Base-by-base conservation (phyloP, 805 yeast species). In the Pichia exigua region DNA sequence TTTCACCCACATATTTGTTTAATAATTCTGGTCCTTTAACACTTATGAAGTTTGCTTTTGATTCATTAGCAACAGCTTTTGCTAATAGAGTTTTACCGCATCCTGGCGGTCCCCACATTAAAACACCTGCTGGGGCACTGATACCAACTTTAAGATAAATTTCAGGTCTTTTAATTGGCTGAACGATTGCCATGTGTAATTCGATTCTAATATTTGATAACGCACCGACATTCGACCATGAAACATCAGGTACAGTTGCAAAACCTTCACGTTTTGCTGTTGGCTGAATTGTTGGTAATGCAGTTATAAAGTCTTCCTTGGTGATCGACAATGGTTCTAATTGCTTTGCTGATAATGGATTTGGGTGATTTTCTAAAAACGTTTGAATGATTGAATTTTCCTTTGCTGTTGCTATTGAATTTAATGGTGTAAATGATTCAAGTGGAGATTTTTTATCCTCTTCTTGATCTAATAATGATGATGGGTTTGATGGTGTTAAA, bases 51-150 rank as follows among this genome's bases (percentile, higher is more conserved):
- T 94, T 94, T 13, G 98, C 98, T 49, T 95, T 78, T 0, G 97
- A 89, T 68, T 94, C 98, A 65, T 92, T 92, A 12, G 99, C 99
- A 3, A 94, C 98, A 2, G 99, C 99, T 63, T 94, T 94, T 1
- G 98, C 98, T 28, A 94, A 73, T 47, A 94, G 73, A 0, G 99
- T 94, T 65, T 94, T 94, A 76, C 99, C 99, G 72, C 98, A 94
- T 39, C 99, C 99, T 3, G 99, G 99, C 1, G 99, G 99, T 0
- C 99, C 99, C 99, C 99, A 94, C 75, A 94, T 78, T 26, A 94
- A 71, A 1, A 94, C 99, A 52, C 99, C 99, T 0, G 96, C 90
- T 2, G 98, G 98, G 0, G 97, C 97, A 50, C 89, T 81, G 43
- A 94, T 91, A 67, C 99, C 99, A 12, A 91, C 97, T 53, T 83